Conservation (phyloP, 352 stramenopile species). For the Pythium rishiriense region DNA sequence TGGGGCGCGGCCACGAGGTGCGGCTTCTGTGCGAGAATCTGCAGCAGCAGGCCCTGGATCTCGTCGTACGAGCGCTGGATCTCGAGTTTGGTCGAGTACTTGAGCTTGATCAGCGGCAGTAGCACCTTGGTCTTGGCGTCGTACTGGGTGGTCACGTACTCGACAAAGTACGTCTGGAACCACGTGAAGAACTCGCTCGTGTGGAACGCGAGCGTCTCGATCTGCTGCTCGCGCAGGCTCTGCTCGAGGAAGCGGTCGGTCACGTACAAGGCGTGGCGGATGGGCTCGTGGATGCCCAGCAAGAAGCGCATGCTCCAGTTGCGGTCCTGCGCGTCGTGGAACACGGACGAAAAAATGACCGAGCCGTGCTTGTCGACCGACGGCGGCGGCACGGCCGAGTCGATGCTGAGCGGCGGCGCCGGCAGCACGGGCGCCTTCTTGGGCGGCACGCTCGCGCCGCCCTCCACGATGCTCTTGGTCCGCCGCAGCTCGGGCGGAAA, state of each 20-base stretch:
- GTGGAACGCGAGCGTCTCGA: conserved; percentile 49
- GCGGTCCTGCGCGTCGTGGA: conserved; percentile 46
- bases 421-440: conserved; percentile 10
- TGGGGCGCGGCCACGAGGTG: conserved; percentile 36
- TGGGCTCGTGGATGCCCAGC: conserved; percentile 72
- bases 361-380: conserved; percentile 47
- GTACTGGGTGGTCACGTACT: conserved; percentile 75
- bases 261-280: conserved; percentile 79
- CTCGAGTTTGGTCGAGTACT: conserved; percentile 61
- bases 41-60: conserved; percentile 55
- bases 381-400: conserved; percentile 42
- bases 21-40: conserved; percentile 58
- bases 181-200: conserved; percentile 74
- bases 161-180: conserved; percentile 82
- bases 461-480: conserved; percentile 12
- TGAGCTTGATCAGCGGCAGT: conserved; percentile 62
- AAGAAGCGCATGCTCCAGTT: conserved; percentile 81
- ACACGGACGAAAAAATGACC: conserved; percentile 71
- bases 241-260: conserved; percentile 81
- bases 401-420: conserved; percentile 20
- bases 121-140: conserved; percentile 69
- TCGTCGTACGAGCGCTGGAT: conserved; percentile 59
- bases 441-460: background rate
- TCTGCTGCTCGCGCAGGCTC: conserved; percentile 37
- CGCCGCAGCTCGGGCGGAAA: conserved; percentile 17